Conservation (phyloP, 495 filamentous ascomycete species). For the Talaromyces thailandensis region DNA sequence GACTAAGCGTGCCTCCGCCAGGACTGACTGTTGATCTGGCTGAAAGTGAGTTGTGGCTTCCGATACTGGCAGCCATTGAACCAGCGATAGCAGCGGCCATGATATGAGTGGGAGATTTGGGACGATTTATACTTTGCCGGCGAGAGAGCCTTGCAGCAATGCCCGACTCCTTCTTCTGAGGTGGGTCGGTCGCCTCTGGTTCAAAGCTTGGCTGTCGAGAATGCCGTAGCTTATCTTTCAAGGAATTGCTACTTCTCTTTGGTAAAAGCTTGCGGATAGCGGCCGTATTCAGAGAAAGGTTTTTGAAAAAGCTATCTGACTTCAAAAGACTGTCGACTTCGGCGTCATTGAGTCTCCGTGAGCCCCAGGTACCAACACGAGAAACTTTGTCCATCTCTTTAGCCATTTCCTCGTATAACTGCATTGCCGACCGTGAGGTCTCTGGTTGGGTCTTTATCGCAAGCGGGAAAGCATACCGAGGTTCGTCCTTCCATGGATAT, state of each 20-base stretch:
- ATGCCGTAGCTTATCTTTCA: slow-evolving; percentile 32
- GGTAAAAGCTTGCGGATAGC: slow-evolving; percentile 44
- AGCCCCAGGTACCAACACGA: slow-evolving; percentile 65
- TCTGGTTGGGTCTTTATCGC: slow-evolving; percentile 30
- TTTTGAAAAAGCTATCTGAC: slow-evolving; percentile 50
- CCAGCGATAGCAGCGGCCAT: slow-evolving; percentile 47
- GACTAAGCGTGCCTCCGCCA: not conserved
- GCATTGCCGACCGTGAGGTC: slow-evolving; percentile 38
- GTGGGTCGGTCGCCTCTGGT: slow-evolving; percentile 24
- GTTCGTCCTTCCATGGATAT: slow-evolving; percentile 35
- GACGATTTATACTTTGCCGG: slow-evolving; percentile 46
- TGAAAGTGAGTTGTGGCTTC: slow-evolving; percentile 22
- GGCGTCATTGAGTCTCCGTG: slow-evolving; percentile 49
- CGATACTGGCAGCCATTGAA: slow-evolving; percentile 53
- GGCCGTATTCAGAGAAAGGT: slow-evolving; percentile 45
- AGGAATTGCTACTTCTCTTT: slow-evolving; percentile 39
- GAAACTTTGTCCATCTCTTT: slow-evolving; percentile 43
- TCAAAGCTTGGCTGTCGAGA: slow-evolving; percentile 21
- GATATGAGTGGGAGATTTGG: slow-evolving; percentile 53
- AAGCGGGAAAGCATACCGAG: slow-evolving; percentile 20
- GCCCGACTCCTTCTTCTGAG: slow-evolving; percentile 33
- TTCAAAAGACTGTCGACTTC: slow-evolving; percentile 53
- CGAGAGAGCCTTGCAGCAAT: slow-evolving; percentile 44
- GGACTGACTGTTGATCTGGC: not conserved
- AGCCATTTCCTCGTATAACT: slow-evolving; percentile 31